Base-by-base conservation (phyloP, 2,329 filamentous ascomycete genomes). In the Xylaria sp. region DNA sequence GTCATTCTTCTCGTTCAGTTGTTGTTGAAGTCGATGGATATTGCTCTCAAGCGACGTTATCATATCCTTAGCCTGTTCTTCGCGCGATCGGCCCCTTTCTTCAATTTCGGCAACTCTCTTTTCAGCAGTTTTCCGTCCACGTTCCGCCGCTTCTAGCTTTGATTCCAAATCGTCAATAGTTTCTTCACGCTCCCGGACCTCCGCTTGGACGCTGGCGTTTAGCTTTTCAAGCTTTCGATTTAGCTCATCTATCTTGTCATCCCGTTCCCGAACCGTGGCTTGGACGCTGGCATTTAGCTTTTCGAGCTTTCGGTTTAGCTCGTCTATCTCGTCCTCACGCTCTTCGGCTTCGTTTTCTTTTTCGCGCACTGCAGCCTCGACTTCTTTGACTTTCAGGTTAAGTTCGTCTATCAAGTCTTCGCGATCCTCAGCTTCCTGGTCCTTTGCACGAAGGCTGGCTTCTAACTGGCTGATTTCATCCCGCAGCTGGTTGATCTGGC, bases 401-500 rank as follows among this genome's bases (percentile, higher is more conserved):
- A 89, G 74, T 31, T 84, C 81, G 50, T 84, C 77, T 5, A 86
- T 77, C 59, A 82, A 80, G 19, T 81, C 78, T 28, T 83, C 79
- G 21, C 85, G 79, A 60, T 85, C 81, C 54, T 84, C 82, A 1
- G 89, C 78, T 60, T 87, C 82, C 8, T 82, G 78, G 49, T 87
- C 83, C 70, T 87, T 87, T 63, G 86, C 82, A 50, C 84, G 78
- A 2, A 88, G 70, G 23, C 84, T 80, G 19, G 80, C 79, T 71
- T 88, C 85, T 31, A 73, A 53, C 4, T 70, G 57, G 17, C 61
- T 31, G 28, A 72, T 61, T 57, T 65, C 68, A 23, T 65, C 57
- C 52, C 87, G 87, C 2, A 95, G 77, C 66, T 89, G 88, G 49
- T 89, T 87, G n/a, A 89, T 72, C 67, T 88, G 83, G 35, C 86